Base-by-base conservation (phyloP, 106 monocot genomes). In the Dactylorhiza incarnata region DNA sequence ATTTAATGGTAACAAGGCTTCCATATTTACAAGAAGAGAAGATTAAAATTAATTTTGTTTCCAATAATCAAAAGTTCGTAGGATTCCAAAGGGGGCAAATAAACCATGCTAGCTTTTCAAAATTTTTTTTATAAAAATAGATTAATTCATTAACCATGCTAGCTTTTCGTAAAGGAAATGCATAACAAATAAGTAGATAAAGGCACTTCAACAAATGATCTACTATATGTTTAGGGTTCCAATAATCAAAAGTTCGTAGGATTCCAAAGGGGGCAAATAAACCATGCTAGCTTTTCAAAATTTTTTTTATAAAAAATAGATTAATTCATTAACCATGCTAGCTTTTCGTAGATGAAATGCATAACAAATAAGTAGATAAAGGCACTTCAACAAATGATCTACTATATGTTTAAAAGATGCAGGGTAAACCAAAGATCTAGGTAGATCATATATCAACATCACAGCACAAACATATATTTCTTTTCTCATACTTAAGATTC, bases 361-460 rank as follows among this genome's bases (percentile, higher is more conserved):
- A 61, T 0, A 62, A 62, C 19, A 16, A 15, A 62, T 6, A 24
- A 62, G 23, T 24, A 2, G 5, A 20, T 59, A 59, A 65, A 8
- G 29, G 29, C 11, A 29, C 12, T 65, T 65, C 65, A 29, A 65
- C 11, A 26, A 25, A 23, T 65, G 58, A 59, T 59, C 6, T 59
- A 19, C 8, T 59, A 12, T 59, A 59, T 22, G 58, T 7, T 22
- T 59, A 59, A 20, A 59, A 63, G 14, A 12, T 29, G 65, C 13
- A 65, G 29, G 29, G 26, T 29, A 26, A 65, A 9, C 11, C 65
- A 65, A 65, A 65, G 37, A 0, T 37, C 37, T 1, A 37, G 37
- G 37, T 37, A 25, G 26, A 29, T 65, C 65, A 65, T 65, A 65
- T 7, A 65, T 65, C 65, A 65, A 29, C 65, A 65, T 65, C 25